Evolutionary conservation across 164 flowering plant species (phyloP).

Genomic region (Magnolia changhungtana): DNA sequence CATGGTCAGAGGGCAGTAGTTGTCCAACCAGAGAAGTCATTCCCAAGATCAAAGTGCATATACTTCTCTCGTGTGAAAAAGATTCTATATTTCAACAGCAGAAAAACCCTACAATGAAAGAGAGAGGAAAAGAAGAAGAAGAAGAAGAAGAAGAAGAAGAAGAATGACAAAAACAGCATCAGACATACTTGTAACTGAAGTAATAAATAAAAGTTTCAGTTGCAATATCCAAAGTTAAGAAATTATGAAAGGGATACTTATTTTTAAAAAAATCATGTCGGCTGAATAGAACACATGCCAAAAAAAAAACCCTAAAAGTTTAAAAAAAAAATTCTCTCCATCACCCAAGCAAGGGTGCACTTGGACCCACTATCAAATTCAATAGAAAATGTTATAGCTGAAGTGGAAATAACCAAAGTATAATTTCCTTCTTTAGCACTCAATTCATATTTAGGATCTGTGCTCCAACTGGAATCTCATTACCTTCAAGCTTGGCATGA

Average conservation of each 20-base stretch:
- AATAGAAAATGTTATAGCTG: background rate
- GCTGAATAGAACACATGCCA: background rate
- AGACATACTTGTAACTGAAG: background rate
- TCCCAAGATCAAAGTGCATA: background rate
- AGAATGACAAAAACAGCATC: background rate
- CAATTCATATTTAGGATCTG: no score
- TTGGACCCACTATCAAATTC: background rate
- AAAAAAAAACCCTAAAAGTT: background rate
- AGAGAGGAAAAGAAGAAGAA: no score
- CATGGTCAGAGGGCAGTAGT: slow-evolving; percentile 33
- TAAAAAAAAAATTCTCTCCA: background rate
- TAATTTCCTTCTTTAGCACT: background rate
- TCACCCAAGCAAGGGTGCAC: background rate
- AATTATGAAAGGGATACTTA: no score
- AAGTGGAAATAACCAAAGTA: background rate
- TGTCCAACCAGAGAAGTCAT: slow-evolving; percentile 40
- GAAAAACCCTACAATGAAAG: background rate
- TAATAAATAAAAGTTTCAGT: background rate
- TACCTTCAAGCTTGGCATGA: background rate
- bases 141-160: no score
- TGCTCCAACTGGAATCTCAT: no score
- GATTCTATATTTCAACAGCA: background rate
- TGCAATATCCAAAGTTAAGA: background rate
- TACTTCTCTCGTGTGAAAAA: background rate
- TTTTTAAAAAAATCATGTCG: no score